Base-by-base conservation (phyloP, 495 filamentous ascomycete species). In the Podospora australis region DNA sequence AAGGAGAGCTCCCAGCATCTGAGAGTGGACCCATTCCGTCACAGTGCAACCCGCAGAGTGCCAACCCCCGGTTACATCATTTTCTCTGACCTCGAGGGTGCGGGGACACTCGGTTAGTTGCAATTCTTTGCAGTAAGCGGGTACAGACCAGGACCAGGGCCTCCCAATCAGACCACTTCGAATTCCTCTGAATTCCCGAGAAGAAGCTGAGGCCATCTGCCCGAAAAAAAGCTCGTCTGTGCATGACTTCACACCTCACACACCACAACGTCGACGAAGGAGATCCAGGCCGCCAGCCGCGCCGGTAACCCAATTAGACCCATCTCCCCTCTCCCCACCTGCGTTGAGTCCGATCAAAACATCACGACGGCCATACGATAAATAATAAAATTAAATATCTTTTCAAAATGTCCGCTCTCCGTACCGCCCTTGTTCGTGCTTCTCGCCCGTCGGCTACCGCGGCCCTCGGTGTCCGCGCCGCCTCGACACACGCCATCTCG, bases 401-500 rank as follows among this genome's bases (percentile, higher is more conserved):
- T 42, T 26, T 32, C 55, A 67, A 43, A 22, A 73, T 71, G 48
- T 52, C 61, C 32, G 55, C 67, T 49, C 58, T 72, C 49, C 70
- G 69, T 58, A 68, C 62, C 53, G 60, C 62, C 54, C 47, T 67
- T 45, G 53, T 57, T 42, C 67, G 72, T 54, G 66, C 68, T 58
- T 60, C 59, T 60, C 60, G 56, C 52, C 58, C 57, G 47, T 58
- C 65, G 49, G 54, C 67, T 5, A 57, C 57, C 23, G 51, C 65
- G 24, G 54, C 64, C 48, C 62, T 72, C 38, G 81, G 86, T 70
- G 74, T 72, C 56, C 81, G 86, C 58, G 72, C 75, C 63, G 78
- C 78, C 48, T 75, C 79, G 58, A 84, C 83, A 40, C 90, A 95
- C 69, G 90, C 92, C 62, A 92, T 98, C 73, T 87, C 89, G 53